Base-by-base conservation (phyloP, 1,139 yeast genomes). In the Yamadazyma buinensis region DNA sequence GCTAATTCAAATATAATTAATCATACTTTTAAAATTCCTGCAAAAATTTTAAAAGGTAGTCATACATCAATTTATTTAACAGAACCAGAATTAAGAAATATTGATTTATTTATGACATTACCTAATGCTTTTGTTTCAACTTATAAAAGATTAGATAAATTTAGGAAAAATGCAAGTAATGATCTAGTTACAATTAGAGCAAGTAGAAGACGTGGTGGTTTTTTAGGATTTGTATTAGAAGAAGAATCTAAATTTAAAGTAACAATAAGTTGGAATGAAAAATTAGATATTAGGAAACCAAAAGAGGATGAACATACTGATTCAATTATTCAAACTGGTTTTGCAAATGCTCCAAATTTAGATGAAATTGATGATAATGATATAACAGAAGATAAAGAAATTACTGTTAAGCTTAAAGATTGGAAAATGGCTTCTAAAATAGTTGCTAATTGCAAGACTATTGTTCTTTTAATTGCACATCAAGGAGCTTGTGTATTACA, bases 11-110 rank as follows among this genome's bases (percentile, higher is more conserved):
- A 54, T 37, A 48, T 64, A 2, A 61, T 78, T n/a, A 70, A 69
- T 40, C 84, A 79, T 44, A 72, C 80, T 8, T 78, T 78, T 47
- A 67, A 72, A 30, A 72, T 80, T 22, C 84, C 85, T 0, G 79
- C 75, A 3, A 59, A 75, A 42, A 61, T 79, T 29, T 48, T 78
- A 40, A 69, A 72, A 44, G 60, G 59, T 43, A 66, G 63, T 22
- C 68, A 67, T 41, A 76, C 70, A 37, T 60, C 64, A 9, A 44
- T 61, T 29, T 49, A 65, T 8, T 49, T 62, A 8, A 46, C 46
- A 21, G 83, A 77, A 41, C 85, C 84, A 0, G 70, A 64, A 32
- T 54, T 76, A 26, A 54, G 59, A 8, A 57, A 54, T 17, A 67
- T 76, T 28, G 78, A 73, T 37, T 57, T 77, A 23, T 61, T 77